Evolutionary conservation across 1,284 basidiomycete genomes (phyloP).

Genomic region (Rhodotorula sp.): DNA sequence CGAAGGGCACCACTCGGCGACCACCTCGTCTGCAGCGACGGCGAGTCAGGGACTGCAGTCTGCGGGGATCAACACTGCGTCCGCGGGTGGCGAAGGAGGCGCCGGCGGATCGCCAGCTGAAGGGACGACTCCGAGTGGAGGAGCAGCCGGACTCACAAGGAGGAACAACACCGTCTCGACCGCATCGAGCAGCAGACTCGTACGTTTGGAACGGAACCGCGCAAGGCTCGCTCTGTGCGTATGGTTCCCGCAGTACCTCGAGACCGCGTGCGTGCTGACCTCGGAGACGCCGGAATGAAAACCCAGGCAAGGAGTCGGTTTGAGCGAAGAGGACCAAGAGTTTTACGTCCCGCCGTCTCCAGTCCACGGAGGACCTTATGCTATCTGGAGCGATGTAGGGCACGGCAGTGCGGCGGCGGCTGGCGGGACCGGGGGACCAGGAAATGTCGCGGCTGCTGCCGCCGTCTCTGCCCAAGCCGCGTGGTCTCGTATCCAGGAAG

Average conservation of each 20-base stretch:
- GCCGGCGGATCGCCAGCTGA: neutral
- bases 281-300: neutral
- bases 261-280: neutral
- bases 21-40: neutral
- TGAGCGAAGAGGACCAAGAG: constrained; percentile 35
- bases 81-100: neutral
- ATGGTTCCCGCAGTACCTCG: no score
- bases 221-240: constrained; percentile 36
- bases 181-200: constrained; percentile 18
- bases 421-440: no score
- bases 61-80: neutral
- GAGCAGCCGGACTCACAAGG: constrained; percentile 15
- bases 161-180: constrained; percentile 37
- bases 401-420: constrained; percentile 12
- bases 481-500: constrained; percentile 11
- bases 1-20: neutral
- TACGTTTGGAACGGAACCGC: constrained; percentile 32
- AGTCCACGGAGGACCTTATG: constrained; percentile 11
- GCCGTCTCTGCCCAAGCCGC: neutral
- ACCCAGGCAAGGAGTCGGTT: constrained; percentile 35
- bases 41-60: neutral
- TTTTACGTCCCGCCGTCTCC: constrained; percentile 39
- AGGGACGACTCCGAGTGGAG: no score
- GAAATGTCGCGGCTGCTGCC: neutral
- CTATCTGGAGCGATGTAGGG: constrained; percentile 30